These are phyloP conservation scores for Penicillium sp. DNA, from an alignment of 2,329 filamentous ascomycete species.

Conservation along the genomic window DNA sequence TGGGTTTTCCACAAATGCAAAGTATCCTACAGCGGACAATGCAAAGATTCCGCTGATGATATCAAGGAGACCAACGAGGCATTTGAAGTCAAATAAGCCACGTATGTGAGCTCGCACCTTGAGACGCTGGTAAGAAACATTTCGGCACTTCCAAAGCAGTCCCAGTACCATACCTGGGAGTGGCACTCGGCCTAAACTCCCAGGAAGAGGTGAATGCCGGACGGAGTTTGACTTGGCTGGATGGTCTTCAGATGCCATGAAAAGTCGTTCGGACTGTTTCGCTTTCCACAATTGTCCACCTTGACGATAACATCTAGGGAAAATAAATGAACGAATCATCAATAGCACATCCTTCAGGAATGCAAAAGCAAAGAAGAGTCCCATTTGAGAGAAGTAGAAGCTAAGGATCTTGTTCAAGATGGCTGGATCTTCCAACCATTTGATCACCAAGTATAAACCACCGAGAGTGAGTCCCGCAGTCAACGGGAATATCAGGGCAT, in stretches of 20 bases:
- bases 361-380: constrained; percentile 71
- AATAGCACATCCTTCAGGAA: constrained; percentile 71
- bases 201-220: constrained; percentile 53
- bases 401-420: constrained; percentile 80
- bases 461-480: constrained; percentile 70
- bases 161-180: constrained; percentile 39
- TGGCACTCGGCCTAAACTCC: constrained; percentile 49
- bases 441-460: constrained; percentile 82
- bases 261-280: constrained; percentile 34
- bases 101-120: constrained; percentile 56
- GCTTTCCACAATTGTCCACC: constrained; percentile 52
- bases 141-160: constrained; percentile 52
- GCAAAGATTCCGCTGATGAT: constrained; percentile 58
- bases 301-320: constrained; percentile 67
- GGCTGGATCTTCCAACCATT: constrained; percentile 78
- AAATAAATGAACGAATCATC: constrained; percentile 65
- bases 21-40: constrained; percentile 61
- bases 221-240: constrained; percentile 17
- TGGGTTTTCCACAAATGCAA: constrained; percentile 59
- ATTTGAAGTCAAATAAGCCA: constrained; percentile 48
- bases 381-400: constrained; percentile 78
- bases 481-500: constrained; percentile 82
- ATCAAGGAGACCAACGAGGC: constrained; percentile 46
- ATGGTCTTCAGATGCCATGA: constrained; percentile 22
- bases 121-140: constrained; percentile 52